Base-by-base conservation (phyloP, 352 stramenopile species). In the Globisporangium uncinulatum region DNA sequence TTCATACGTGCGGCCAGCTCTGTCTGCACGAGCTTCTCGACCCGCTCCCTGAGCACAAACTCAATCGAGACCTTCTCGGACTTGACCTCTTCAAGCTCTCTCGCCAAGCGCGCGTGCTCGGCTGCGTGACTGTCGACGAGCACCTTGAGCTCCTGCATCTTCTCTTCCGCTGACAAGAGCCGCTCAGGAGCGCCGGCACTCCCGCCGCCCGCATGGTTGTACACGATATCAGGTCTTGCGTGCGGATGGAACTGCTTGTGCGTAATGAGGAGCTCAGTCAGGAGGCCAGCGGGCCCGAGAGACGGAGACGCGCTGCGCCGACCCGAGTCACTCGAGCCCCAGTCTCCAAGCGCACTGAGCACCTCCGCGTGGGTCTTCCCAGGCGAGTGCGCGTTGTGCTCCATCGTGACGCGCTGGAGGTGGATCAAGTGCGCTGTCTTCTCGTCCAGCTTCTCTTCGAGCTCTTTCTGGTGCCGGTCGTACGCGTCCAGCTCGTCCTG, bases 401-500 rank as follows among this genome's bases (percentile, higher is more conserved):
- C 90, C 71, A 97, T 88, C 13, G 83, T 86, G 9, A 97, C 85
- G 29, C 91, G 79, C 70, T 98, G 88, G 41, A 98, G 65, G 57
- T 98, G 92, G 66, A 98, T 98, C 17, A 98, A 57, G 49, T 96
- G 79, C 5, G 91, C 87, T 0, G 92, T 98, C 63, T 97, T 97
- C 65, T 97, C 88, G 61, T 98, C 94, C 34, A 98, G 70, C 55
- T 97, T 97, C 56, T 98, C 90, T 53, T 98, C 89, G 0, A 97
- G 67, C 36, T 96, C 87, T 49, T 95, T 94, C 31, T 97, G 88
- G 56, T 97, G 87, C 6, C 84, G 69, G 43, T 98, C 92, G 59
- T 96, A 97, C 29, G 89, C 90, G 55, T 98, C 94, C 13, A 98
- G 63, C 57, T 98, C 94, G 63, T 98, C 93, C 54, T 98, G 92